Conservation (phyloP, 805 yeast genomes). For the Saccharomycopsis microspora region DNA sequence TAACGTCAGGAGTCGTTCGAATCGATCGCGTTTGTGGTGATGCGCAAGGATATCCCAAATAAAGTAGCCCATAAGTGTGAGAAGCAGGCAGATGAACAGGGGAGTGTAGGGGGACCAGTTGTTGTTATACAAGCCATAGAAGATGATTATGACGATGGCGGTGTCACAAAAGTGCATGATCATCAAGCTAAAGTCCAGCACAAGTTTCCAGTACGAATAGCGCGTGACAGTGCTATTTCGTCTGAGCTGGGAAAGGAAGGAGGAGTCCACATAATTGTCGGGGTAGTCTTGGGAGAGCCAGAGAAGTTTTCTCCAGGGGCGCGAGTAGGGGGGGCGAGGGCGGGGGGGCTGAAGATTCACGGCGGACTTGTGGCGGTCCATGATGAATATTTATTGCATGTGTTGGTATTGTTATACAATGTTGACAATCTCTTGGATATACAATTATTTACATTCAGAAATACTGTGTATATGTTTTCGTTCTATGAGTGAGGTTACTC, state of each 20-base stretch:
- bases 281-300: constrained; percentile 83
- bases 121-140: constrained; percentile 43
- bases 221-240: constrained; percentile 64
- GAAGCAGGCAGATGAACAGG: constrained; percentile 23
- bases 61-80: constrained; percentile 28
- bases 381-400: not conserved
- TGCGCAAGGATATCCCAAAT: constrained; percentile 18
- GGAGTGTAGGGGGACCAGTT: constrained; percentile 41
- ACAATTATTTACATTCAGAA: not conserved
- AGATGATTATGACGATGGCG: constrained; percentile 54
- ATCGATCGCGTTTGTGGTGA: constrained; percentile 15
- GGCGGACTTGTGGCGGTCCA: no score
- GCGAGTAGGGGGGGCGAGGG: constrained; percentile 6
- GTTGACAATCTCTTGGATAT: not conserved
- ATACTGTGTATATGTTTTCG: not conserved
- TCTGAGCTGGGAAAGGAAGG: constrained; percentile 71
- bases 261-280: constrained; percentile 78
- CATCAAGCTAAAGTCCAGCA: constrained; percentile 60
- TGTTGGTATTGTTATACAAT: not conserved
- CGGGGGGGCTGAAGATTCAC: no score
- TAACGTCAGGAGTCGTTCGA: constrained; percentile 25
- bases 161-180: constrained; percentile 56
- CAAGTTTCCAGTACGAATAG: constrained; percentile 53
- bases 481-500: no score
- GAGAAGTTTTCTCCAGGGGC: constrained; percentile 73